phyloP scores from a whole-genome alignment of 176 grass and related monocot genomes.

The Chloris gayana region DNA sequence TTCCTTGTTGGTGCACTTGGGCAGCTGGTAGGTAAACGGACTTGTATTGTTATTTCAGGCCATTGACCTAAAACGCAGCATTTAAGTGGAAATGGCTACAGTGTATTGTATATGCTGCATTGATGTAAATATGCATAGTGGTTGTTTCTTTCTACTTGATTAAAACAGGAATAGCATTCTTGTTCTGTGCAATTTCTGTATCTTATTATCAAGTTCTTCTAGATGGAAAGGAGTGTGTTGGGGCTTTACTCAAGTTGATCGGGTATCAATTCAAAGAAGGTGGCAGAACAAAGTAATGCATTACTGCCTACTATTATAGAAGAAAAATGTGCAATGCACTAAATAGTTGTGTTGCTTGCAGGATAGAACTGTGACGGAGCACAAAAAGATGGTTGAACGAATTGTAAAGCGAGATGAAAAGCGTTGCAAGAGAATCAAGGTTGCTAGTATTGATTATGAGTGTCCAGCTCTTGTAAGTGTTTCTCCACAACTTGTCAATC shows the following conservation, averaged over 20 bases:
- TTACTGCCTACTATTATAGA: conserved; percentile 20
- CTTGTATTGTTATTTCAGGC: conserved; percentile 12
- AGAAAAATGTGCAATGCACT: background rate
- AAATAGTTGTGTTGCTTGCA: conserved; percentile 29
- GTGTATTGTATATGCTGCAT: background rate
- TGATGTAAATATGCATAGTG: background rate
- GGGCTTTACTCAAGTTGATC: conserved; percentile 55
- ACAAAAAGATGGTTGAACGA: conserved; percentile 68
- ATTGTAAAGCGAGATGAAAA: conserved; percentile 82
- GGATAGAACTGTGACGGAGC: conserved; percentile 76
- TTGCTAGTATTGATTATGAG: conserved; percentile 79
- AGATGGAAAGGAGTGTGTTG: conserved; percentile 75
- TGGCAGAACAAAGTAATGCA: conserved; percentile 68
- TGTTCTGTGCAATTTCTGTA: background rate
- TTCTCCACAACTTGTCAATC: conserved; percentile 1
- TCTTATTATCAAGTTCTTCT: conserved; percentile 28
- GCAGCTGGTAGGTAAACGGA: too few relatives aligned
- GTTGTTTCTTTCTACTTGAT: background rate
- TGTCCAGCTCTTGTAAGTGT: conserved; percentile 85
- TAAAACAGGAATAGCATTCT: background rate
- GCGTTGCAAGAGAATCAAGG: conserved; percentile 74
- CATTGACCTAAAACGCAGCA: background rate
- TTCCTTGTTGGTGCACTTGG: too few relatives aligned
- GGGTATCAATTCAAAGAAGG: conserved; percentile 60
- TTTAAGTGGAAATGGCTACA: background rate